Evolutionary conservation across 208 protist species (phyloP), one percentile per base, ranked within the genome.

Genomic region (Zelonia costaricensis): DNA sequence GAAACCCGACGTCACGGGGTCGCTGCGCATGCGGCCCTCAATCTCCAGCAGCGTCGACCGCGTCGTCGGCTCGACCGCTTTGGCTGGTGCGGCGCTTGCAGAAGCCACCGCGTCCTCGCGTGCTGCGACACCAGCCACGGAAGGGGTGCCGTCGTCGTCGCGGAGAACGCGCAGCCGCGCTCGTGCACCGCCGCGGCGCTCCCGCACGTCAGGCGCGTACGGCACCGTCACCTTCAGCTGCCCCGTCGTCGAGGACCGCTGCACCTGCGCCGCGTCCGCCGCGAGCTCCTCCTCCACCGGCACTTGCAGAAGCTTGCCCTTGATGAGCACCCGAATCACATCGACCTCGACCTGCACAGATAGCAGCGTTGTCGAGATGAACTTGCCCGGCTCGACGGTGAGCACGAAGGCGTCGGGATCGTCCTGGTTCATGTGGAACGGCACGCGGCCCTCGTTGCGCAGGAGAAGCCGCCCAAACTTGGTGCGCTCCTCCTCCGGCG

Each of bases 231-330:
- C 75, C 59, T 79, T 78, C 13, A 98, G 80, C 69, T 92, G 60
- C 0, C 94, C 92, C 5, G 87, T 97, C 16, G 88, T 88, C 18
- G 67, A 25, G 0, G 82, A 69, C 4, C 93, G 82, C 81, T 96
- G 77, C 45, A 97, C 93, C 27, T 42, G 74, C 22, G 75, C 75
- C 0, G 33, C 56, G 38, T 81, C 75, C 10, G 88, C 74, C 3
- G 79, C 38, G 31, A 99, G 72, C 57, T 98, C 93, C 15, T 69
- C 74, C 27, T 86, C 81, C 39, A 97, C 55, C 23, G 91, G 80
- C n/a, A 98, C 66, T 53, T 97, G 94, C 22, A 99, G 67, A 44
- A 97, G 68, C 59, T 98, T 98, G 5, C 84, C 95, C 74, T 98
- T 99, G 52, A 98, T 78, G 46, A 75, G 76, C 27, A 98, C 82